Conservation (phyloP, 164 flowering plant genomes). For the Vitis vinifera region ASM3070453v1 NC_081821.1:10598501-10599000, state of each 20-base stretch:
- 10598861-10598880: conserved; percentile 41
- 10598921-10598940: conserved; percentile 48
- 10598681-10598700: conserved; percentile 2
- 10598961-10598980: conserved; percentile 53
- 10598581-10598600: background rate
- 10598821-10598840: conserved; percentile 65
- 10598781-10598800: conserved; percentile 74
- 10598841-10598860: conserved; percentile 57
- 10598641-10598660: conserved; percentile 23
- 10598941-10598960: conserved; percentile 37
- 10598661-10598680: conserved; percentile 8
- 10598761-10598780: conserved; percentile 56
- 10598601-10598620: conserved; percentile 11
- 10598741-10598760: background rate
- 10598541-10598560: conserved; percentile 11
- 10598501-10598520: background rate
- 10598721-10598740: background rate
- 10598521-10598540: conserved; percentile 4
- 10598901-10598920: conserved; percentile 48
- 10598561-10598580: conserved; percentile 16
- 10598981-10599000: conserved; percentile 33
- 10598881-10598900: conserved; percentile 34
- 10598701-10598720: conserved; percentile 1
- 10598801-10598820: conserved; percentile 88
- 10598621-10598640: conserved; percentile 11